Percentiles rank a stretch among this genome's conserved stretches.
Evolutionary conservation across 2,329 filamentous ascomycete species (phyloP).

Genomic region (Aspergillus sp.): DNA sequence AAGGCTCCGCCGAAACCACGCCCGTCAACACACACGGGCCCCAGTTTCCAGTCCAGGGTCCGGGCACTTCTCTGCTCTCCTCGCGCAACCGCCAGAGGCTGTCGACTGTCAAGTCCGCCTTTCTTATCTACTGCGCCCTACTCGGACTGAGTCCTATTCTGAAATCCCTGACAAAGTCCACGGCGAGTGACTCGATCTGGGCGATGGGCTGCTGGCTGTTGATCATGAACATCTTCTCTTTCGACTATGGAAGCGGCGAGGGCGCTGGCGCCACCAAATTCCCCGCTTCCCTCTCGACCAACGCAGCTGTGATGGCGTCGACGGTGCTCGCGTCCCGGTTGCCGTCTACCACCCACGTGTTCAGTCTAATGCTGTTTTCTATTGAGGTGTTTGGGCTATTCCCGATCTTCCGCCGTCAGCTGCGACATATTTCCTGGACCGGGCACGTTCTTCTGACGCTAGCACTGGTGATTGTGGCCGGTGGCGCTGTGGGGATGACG

Average conservation of each 20-base stretch:
- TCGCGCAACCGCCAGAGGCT: constrained; percentile 62
- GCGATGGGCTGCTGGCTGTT: constrained; percentile 92
- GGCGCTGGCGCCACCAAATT: constrained; percentile 46
- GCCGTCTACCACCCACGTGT: constrained; percentile 88
- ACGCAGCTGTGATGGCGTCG: constrained; percentile 92
- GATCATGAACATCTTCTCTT: constrained; percentile 94
- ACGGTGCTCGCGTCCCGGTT: constrained; percentile 89
- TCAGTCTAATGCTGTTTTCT: constrained; percentile 89
- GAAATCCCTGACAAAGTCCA: constrained; percentile 91
- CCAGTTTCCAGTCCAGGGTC: background rate
- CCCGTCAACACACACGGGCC: background rate
- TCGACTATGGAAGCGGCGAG: constrained; percentile 77
- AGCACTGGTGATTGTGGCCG: constrained; percentile 73
- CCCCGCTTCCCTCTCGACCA: constrained; percentile 74
- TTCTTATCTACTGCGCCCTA: constrained; percentile 89
- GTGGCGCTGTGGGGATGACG: constrained; percentile 68
- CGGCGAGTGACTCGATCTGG: constrained; percentile 94
- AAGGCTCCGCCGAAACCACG: constrained; percentile 45
- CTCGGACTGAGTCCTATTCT: constrained; percentile 91
- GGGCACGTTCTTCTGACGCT: constrained; percentile 77
- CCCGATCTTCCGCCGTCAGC: constrained; percentile 90
- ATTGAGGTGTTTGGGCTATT: constrained; percentile 98
- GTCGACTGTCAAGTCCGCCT: constrained; percentile 83
- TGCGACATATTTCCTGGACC: constrained; percentile 75
- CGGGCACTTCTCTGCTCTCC: constrained; percentile 40